A percentile compares a stretch with the other conserved stretches of the same genome.
Conservation (phyloP, 2,329 filamentous ascomycete species). For the Beauveria australis region DNA sequence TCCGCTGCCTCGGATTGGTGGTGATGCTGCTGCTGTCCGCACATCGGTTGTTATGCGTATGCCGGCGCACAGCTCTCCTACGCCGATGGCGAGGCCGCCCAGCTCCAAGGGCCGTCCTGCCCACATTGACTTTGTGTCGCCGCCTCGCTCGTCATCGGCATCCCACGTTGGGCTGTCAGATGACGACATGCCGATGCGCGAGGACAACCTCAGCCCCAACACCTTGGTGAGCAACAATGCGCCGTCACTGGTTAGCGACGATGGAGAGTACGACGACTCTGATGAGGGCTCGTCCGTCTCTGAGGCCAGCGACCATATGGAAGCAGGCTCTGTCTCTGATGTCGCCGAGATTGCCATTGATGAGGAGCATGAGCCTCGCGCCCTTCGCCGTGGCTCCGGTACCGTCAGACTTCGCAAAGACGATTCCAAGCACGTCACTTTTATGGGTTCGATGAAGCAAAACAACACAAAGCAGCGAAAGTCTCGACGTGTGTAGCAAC, state of each 20-base stretch:
- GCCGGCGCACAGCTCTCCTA: constrained; percentile 49
- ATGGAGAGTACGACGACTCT: constrained; percentile 69
- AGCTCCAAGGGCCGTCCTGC: constrained; percentile 47
- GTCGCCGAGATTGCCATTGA: constrained; percentile 55
- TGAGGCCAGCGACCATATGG: constrained; percentile 47
- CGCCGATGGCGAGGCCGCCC: constrained; percentile 33
- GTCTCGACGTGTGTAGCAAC: constrained; percentile 19
- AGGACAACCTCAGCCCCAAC: constrained; percentile 59
- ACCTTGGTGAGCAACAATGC: constrained; percentile 67
- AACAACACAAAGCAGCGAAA: constrained; percentile 28
- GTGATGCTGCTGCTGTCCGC: constrained; percentile 19
- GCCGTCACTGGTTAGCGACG: constrained; percentile 71
- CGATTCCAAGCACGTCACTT: constrained; percentile 46
- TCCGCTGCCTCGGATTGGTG: constrained; percentile 8
- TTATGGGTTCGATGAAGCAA: constrained; percentile 41
- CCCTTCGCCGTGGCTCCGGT: constrained; percentile 35
- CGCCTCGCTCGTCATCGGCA: constrained; percentile 18
- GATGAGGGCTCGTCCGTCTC: constrained; percentile 55
- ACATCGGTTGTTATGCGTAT: constrained; percentile 45
- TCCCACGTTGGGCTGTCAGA: constrained; percentile 23
- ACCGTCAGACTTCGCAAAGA: constrained; percentile 45
- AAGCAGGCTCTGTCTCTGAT: constrained; percentile 52
- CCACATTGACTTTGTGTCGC: constrained; percentile 32
- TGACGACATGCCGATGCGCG: constrained; percentile 45
- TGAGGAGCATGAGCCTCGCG: constrained; percentile 42